Evolutionary conservation across 805 yeast species (phyloP), one percentile per base, ranked within the genome.

Genomic region (Yarrowia hollandica): DNA sequence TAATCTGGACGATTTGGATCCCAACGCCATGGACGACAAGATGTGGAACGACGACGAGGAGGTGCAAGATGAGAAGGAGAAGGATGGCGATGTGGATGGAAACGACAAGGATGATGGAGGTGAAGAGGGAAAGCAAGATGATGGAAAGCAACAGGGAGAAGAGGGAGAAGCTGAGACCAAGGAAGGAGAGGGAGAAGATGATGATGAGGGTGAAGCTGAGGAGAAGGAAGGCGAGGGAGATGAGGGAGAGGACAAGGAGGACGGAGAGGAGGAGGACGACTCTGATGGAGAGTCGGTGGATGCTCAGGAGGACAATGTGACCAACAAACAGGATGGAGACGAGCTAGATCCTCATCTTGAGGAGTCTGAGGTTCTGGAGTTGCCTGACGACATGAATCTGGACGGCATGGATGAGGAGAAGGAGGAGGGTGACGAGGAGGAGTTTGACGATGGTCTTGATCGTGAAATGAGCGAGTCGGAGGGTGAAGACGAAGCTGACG

Each of bases 41-140:
- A 90, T 90, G 96, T 92, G 98, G 96, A 94, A 92, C 67, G 97
- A 91, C 67, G 90, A 92, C 69, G 88, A 86, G 11, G 79, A 83
- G 60, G 90, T 85, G 14, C 82, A 82, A 63, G 79, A 81, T 18
- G 96, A 90, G 67, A 90, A 90, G 69, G 88, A 90, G 39, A 79
- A 91, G 8, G 96, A 90, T 23, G 82, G 79, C 50, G 82, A 82
- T 23, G 82, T 82, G 33, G 72, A 77, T 60, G 58, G 35, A 3
- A 81, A 82, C 8, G 79, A 72, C 23, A 64, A 72, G 34, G 76
- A 74, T 10, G 76, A 72, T 33, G 72, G 69, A 5, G 60, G 75
- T 48, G 77, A 69, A 16, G 71, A 71, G 7, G 67, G 64, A 10
- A 62, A 63, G 22, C 65, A 64, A 4, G 62, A 66, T 16, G 63